Base-by-base conservation (phyloP, 345 rosid species). In the Raphanus sativus region DNA sequence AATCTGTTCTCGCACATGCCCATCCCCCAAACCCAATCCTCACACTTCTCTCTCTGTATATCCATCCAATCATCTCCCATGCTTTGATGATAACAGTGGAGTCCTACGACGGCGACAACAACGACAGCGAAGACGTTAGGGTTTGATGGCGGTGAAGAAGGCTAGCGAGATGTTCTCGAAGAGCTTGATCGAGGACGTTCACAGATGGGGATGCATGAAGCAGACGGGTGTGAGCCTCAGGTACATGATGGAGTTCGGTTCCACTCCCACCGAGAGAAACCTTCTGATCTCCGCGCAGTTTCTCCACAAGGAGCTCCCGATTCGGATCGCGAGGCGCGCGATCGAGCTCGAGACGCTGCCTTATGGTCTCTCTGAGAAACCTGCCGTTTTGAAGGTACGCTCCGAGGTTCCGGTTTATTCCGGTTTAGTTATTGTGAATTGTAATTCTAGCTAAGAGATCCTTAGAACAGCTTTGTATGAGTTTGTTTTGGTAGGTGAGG, bases 171-270 rank as follows among this genome's bases (percentile, higher is more conserved):
- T 84, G 42, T 80, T 86, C 50, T 84, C 94, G 17, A 95, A 89
- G 90, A 76, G 77, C 42, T 63, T 95, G 80, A 82, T 88, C 61
- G 94, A 86, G 70, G 98, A 95, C 65, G 92, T 89, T 11, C 88
- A 80, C 36, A 80, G 84, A 62, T 91, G 97, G 97, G 96, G 98
- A 3, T 78, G 92, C 86, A 88, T 92, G 99, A 91, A 93, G 83
- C 98, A 84, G 80, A 91, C 90, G 0, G 98, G 99, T 28, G 97
- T 95, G 4, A 91, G 94, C 69, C 81, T 92, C 62, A 83, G 93
- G 81, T 90, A 91, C 81, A 95, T 93, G 99, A 91, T 95, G 98
- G 94, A 95, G 64, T 95, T 92, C 67, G 97, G 97, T 45, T 88
- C 96, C 6, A 79, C 42, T 8, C 97, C 98, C 9, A 88, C 88